Evolutionary conservation across 176 grass and related monocot genomes (phyloP), one percentile per base, ranked within the genome.

Genomic region (Otatea glauca): DNA sequence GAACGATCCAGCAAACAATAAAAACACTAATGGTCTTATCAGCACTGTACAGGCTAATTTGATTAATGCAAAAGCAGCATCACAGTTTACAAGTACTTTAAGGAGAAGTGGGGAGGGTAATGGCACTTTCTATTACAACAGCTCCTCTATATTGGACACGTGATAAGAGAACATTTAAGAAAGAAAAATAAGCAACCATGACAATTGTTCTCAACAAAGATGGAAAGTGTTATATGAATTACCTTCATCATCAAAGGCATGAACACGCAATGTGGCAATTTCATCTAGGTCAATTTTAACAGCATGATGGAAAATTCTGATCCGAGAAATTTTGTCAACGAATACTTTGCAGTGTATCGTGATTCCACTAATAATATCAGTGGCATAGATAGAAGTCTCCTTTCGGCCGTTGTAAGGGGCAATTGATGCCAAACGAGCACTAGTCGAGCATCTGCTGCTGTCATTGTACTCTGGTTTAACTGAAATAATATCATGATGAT

Each of bases 211-310:
- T 67, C 38, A 34, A 54, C 6, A 53, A 43, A 25, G 21, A 63
- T 44, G 64, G 7, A 53, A 78, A 82, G 29, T 6, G 39, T 24
- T 62, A 60, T 21, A 79, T 13, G 1, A 34, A 43, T 66, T 87
- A 98, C 96, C 93, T 95, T 95, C 93, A 42, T 84, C 87, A 78
- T 98, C 93, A 48, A 98, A 98, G 69, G 88, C 92, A 56, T 86
- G 93, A 65, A 93, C 87, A 76, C 70, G 96, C 49, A 98, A 87
- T 9, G 93, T 90, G 27, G 96, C 91, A 51, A 95, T 63, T 87
- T 98, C 93, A 90, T 98, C 96, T 48, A 98, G 85, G 81, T 98
- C 91, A 45, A 98, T 98, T 85, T 98, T 98, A 54, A 95, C 87
- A 78, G 96, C 88, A 87, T 93, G 93, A 71, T 98, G 96, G 70